Base-by-base conservation (phyloP, 306 rosid species). In the Vigna hirtella region DNA sequence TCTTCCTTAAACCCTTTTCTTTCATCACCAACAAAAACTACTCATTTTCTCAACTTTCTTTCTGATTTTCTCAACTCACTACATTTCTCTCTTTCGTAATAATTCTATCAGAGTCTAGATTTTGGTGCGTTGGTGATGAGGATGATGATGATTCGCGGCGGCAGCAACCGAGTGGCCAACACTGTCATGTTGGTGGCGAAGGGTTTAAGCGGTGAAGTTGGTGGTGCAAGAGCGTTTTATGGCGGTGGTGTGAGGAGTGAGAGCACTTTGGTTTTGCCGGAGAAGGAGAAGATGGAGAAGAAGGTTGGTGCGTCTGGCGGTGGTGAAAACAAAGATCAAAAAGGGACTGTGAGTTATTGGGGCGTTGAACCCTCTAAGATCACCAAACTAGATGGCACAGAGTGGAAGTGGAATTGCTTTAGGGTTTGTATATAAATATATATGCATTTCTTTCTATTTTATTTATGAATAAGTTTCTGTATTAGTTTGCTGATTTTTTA, bases 321-420 rank as follows among this genome's bases (percentile, higher is more conserved):
- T 12, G 80, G 59, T 14, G 82, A 65, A 10, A 73, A 84, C 2
- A 81, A 79, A 69, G 78, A 79, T 3, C 73, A 69, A 74, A 85
- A 87, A 2, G 77, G 42, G 12, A 8, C 81, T 4, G 34, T 62
- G 43, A 92, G 93, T 49, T 92, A 92, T 48, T 92, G 96, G 97
- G 97, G 97, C 1, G 36, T 90, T 52, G 70, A 82, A 0, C 74
- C 84, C 0, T 15, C 74, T 7, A 87, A 71, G 80, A 13, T 88
- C 53, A 83, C 70, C 18, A 87, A 73, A 56, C 65, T 72, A 0
- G 95, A 92, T 59, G 97, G 97, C 15, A 79, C 95, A 6, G 89
- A 87, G 53, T 90, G 95, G 97, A 84, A 78, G 28, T 92, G 97
- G 97, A 64, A 53, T 45, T 87, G 97, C 83, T 92, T 92, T 24